A percentile compares a stretch with the other conserved stretches of the same genome.
Conservation (phyloP, 75 land plant genomes). For the Sequoiadendron giganteum region DNA sequence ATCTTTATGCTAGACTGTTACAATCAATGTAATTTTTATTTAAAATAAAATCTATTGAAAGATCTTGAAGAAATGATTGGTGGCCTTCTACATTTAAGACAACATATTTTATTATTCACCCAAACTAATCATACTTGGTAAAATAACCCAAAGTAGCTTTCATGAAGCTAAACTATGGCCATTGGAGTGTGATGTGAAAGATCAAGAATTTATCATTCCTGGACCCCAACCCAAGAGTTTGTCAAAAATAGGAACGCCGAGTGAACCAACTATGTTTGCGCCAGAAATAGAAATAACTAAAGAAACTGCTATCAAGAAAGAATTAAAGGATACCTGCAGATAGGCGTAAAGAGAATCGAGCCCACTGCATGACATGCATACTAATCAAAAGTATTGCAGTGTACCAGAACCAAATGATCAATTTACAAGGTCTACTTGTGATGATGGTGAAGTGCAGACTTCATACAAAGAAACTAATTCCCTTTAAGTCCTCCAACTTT, state of each 20-base stretch:
- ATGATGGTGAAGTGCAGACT: constrained; percentile 18
- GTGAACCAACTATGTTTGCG: constrained; percentile 64
- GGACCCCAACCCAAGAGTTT: background rate
- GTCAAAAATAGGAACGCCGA: constrained; percentile 54
- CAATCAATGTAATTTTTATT: too few relatives aligned
- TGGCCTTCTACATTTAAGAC: too few relatives aligned
- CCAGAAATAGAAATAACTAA: constrained; percentile 22
- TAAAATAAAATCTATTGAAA: too few relatives aligned
- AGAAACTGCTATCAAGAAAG: background rate
- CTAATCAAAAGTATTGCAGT: background rate
- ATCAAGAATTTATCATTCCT: background rate
- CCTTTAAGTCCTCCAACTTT: constrained; percentile 16
- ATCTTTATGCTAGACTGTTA: too few relatives aligned
- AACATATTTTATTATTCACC: too few relatives aligned
- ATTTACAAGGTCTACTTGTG: background rate
- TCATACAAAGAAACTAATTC: constrained; percentile 21
- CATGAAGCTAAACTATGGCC: background rate
- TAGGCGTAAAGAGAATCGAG: background rate
- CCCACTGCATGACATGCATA: background rate
- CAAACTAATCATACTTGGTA: too few relatives aligned
- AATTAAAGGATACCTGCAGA: background rate
- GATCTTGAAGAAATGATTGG: too few relatives aligned
- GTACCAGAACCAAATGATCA: background rate
- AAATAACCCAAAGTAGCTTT: background rate
- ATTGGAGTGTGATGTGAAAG: constrained; percentile 1